These are phyloP conservation scores for Oldenlandia corymbosa DNA, from an alignment of 257 asterid genomes.

Conservation along the genomic window DNA sequence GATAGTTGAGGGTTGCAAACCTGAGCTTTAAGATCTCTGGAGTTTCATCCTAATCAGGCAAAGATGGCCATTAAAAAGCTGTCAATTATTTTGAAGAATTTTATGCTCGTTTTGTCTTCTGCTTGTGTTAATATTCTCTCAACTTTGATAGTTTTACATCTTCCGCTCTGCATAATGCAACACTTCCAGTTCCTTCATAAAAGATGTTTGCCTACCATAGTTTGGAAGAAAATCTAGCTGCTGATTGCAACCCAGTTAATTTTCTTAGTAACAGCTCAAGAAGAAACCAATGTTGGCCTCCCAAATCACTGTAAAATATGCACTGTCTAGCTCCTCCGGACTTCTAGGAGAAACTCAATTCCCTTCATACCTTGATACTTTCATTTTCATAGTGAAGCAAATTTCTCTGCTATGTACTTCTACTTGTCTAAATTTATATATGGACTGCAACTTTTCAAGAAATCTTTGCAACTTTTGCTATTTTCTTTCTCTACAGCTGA, in stretches of 20 bases:
- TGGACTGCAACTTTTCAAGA: not conserved
- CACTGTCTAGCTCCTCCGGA: too few species aligned
- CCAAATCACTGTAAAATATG: not conserved
- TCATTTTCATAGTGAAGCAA: not conserved
- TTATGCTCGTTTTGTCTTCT: too few species aligned
- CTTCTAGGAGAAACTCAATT: too few species aligned
- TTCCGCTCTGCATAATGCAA: not conserved
- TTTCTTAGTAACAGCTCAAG: not conserved
- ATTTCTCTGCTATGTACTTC: not conserved
- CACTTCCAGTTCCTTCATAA: not conserved
- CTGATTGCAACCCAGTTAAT: not conserved
- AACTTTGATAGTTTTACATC: too few species aligned
- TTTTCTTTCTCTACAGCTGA: too few species aligned
- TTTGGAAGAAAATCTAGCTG: not conserved
- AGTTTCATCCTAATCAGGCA: not conserved
- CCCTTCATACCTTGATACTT: constrained; percentile 3
- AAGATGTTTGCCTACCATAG: not conserved
- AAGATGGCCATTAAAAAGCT: not conserved
- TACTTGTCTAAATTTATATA: not conserved
- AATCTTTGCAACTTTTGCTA: not conserved
- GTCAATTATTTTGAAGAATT: not conserved
- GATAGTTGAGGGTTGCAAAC: constrained; percentile 2
- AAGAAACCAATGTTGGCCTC: not conserved
- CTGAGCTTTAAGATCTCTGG: not conserved
- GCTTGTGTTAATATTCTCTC: too few species aligned